Evolutionary conservation across 2,329 filamentous ascomycete genomes (phyloP), one percentile per base, ranked within the genome.

Genomic region (Cladosporium oxysporum): DNA sequence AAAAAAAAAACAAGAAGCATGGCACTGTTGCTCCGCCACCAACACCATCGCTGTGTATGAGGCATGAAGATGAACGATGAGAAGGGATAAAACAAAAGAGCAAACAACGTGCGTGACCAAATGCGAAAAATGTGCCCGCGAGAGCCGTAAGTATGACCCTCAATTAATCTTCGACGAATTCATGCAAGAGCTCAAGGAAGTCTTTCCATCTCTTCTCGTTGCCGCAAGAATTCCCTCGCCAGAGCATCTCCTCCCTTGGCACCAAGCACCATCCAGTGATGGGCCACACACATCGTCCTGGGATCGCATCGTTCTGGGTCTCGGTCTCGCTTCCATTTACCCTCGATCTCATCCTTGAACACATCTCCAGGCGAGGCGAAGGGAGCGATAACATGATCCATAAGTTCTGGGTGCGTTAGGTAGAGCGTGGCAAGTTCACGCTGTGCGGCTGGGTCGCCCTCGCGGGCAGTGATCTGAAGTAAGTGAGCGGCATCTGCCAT

Each of bases 191-290:
- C 26, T 82, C 76, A 84, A 69, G 83, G 83, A 73, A 87, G 83
- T 62, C 81, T 84, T 73, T 88, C 85, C 76, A 88, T 84, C 75
- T 88, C 86, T 72, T 86, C 84, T 57, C 85, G 79, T 79, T 96
- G 91, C 69, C 89, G 85, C 77, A 97, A 81, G 79, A 94, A 93
- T 76, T 90, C 90, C 75, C 88, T 89, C 23, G 94, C 94, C 71
- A 96, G 82, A 74, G 90, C 87, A 76, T 98, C 94, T 1, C 93
- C 93, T n/a, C 93, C 93, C 64, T 86, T 85, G 72, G 92, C 91
- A 44, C 91, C 93, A 70, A 91, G 84, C 80, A 94, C 92, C 93
- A 98, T 97, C 93, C 94, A 98, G 82, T 98, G 94, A 79, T 96
- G 89, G 11, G 94, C 94, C 66, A 97, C 87, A 73, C 93, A 97